Conservation (phyloP, 1,284 basidiomycete species). For the Bjerkandera adusta region DNA sequence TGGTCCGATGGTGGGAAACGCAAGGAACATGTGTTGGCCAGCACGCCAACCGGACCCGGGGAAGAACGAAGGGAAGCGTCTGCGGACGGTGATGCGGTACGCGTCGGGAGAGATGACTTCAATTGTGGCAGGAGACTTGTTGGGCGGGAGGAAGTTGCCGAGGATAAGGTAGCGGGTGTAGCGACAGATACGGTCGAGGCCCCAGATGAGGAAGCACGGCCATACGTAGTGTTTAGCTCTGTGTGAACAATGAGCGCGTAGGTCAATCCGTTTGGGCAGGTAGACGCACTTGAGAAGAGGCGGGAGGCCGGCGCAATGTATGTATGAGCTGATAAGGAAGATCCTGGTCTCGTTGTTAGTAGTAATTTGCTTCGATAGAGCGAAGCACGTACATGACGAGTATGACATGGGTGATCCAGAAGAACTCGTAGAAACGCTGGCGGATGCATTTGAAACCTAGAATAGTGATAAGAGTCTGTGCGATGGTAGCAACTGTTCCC, state of each 20-base stretch:
- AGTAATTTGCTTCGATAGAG: background rate
- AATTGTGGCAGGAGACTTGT: slow-evolving; percentile 19
- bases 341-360: background rate
- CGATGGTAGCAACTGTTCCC: slow-evolving; percentile 31
- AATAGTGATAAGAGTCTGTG: slow-evolving; percentile 32
- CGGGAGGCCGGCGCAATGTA: slow-evolving; percentile 18
- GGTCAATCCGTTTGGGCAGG: too few species aligned
- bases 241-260: background rate
- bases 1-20: slow-evolving; percentile 13
- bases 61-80: slow-evolving; percentile 14
- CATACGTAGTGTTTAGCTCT: slow-evolving; percentile 11
- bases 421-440: slow-evolving; percentile 39
- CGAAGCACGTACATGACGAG: slow-evolving; percentile 27
- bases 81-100: slow-evolving; percentile 31
- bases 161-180: slow-evolving; percentile 12
- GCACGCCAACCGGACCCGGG: slow-evolving; percentile 7
- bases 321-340: slow-evolving; percentile 17
- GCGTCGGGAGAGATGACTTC: slow-evolving; percentile 25
- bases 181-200: slow-evolving; percentile 10
- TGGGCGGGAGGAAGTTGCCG: slow-evolving; percentile 9
- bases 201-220: slow-evolving; percentile 13
- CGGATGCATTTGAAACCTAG: slow-evolving; percentile 35
- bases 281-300: too few species aligned
- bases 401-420: slow-evolving; percentile 39
- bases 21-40: slow-evolving; percentile 14